These are phyloP conservation scores for Elasticomyces elasticus DNA, from an alignment of 495 filamentous ascomycete species.

Conservation along the genomic window DNA sequence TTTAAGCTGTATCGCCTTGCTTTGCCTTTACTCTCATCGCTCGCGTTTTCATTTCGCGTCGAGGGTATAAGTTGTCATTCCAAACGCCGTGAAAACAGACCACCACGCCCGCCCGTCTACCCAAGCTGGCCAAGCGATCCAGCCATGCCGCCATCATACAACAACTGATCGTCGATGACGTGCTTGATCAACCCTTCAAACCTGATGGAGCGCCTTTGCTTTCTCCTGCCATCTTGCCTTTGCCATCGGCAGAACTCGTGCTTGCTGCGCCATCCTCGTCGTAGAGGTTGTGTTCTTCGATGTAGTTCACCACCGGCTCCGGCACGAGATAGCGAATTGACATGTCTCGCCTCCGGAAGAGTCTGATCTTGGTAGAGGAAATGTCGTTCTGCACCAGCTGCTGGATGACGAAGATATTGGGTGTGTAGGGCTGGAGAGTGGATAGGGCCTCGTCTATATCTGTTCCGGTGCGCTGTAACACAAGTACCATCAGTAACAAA, in stretches of 20 bases:
- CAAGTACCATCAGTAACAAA: background rate
- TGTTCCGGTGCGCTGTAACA: slow-evolving; percentile 66
- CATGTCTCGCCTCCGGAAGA: slow-evolving; percentile 73
- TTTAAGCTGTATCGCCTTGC: too few relatives aligned
- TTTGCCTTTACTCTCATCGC: too few relatives aligned
- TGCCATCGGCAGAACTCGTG: slow-evolving; percentile 12
- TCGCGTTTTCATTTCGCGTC: too few relatives aligned
- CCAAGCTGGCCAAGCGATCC: background rate
- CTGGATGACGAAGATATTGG: slow-evolving; percentile 79
- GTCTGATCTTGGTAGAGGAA: slow-evolving; percentile 76
- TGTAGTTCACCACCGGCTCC: slow-evolving; percentile 63
- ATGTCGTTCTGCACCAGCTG: slow-evolving; percentile 88
- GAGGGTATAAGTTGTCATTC: too few relatives aligned
- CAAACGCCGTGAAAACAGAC: too few relatives aligned
- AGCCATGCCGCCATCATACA: too few relatives aligned
- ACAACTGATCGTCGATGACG: background rate
- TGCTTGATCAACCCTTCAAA: background rate
- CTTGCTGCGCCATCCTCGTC: slow-evolving; percentile 47
- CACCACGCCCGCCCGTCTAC: background rate
- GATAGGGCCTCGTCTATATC: slow-evolving; percentile 58
- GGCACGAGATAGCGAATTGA: slow-evolving; percentile 61
- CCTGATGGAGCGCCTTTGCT: slow-evolving; percentile 3
- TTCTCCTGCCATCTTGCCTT: background rate
- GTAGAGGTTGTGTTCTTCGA: slow-evolving; percentile 65
- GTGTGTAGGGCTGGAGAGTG: slow-evolving; percentile 49